Evolutionary conservation across 1,139 yeast genomes (phyloP), one percentile per base, ranked within the genome.

Genomic region (Yamadazyma spencermartinsiae): DNA sequence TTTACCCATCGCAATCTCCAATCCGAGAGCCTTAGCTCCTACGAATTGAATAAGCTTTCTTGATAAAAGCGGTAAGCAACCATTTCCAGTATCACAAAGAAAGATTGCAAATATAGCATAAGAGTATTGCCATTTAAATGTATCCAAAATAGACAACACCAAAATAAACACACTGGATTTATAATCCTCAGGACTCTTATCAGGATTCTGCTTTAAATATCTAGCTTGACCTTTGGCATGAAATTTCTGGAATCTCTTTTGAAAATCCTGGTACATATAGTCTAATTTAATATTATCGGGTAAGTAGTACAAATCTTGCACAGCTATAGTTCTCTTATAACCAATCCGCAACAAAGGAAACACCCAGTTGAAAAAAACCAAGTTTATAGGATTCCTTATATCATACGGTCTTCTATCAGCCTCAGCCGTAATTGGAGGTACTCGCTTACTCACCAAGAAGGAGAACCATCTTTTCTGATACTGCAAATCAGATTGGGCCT

Each of bases 251-350:
- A 80, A 61, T 46, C 68, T 54, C 3, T 39, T 39, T 29, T 67
- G 34, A 38, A 63, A 67, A 14, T 37, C 42, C 2, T 50, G 59
- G 25, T 74, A 63, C 42, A 78, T 56, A 34, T 47, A 21, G 14
- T 81, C 81, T n/a, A 83, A 79, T 36, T 74, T 67, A 45, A 79
- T 60, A 16, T 77, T 74, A n/a, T 69, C 74, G 9, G 76, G 72
- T 37, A 85, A 65, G 32, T 61, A 61, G 60, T 68, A 84, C 39
- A 86, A 57, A 58, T 86, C 95, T 35, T 76, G 74, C 6, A 79
- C 76, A 35, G 78, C 79, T 24, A 86, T 59, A 0, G 86, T 80
- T 50, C 94, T 70, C 41, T 73, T 72, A 53, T 85, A 86, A 1
- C 95, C 94, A 3, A 74, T 74, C 28, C 62, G 67, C 55, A 84